These are phyloP conservation scores for Kwoniella heveanensis DNA, from an alignment of 768 basidiomycete species.

Conservation along the genomic window DNA sequence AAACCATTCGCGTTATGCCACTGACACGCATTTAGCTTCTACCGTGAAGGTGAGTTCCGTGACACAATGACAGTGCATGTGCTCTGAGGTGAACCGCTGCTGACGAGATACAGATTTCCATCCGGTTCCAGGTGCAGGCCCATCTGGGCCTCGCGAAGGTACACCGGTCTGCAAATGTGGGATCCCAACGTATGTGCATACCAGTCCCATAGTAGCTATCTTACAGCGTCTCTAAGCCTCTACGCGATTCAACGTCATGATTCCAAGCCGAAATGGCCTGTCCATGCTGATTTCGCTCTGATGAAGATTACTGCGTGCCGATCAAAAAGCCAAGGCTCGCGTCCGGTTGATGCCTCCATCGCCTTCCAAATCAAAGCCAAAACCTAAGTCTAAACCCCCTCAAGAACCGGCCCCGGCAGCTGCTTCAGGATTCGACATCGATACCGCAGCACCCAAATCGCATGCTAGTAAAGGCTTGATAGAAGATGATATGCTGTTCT, in stretches of 20 bases:
- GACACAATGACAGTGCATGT: no score
- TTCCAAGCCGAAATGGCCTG: no score
- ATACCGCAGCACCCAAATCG: no score
- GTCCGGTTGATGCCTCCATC: slow-evolving; percentile 18
- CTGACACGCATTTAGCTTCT: slow-evolving; percentile 18
- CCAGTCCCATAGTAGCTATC: neutral
- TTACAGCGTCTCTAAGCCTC: neutral
- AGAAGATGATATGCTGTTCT: slow-evolving; percentile 48
- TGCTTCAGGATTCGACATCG: neutral
- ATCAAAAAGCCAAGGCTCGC: slow-evolving; percentile 54
- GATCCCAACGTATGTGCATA: slow-evolving; percentile 48
- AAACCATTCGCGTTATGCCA: neutral
- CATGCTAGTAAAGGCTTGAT: slow-evolving; percentile 11
- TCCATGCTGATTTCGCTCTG: no score
- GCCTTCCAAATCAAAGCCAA: neutral
- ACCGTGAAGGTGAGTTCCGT: slow-evolving; percentile 25
- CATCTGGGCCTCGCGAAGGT: slow-evolving; percentile 39
- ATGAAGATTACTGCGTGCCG: slow-evolving; percentile 51
- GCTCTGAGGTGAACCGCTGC: no score
- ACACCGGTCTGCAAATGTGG: slow-evolving; percentile 54
- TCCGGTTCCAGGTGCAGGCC: slow-evolving; percentile 33
- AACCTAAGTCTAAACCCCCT: no score
- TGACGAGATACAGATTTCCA: slow-evolving; percentile 53
- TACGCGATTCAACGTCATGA: no score
- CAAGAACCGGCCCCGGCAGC: no score